These are phyloP conservation scores for Przewalskia tangutica DNA, from an alignment of 257 asterid species.

Conservation along the genomic window DNA sequence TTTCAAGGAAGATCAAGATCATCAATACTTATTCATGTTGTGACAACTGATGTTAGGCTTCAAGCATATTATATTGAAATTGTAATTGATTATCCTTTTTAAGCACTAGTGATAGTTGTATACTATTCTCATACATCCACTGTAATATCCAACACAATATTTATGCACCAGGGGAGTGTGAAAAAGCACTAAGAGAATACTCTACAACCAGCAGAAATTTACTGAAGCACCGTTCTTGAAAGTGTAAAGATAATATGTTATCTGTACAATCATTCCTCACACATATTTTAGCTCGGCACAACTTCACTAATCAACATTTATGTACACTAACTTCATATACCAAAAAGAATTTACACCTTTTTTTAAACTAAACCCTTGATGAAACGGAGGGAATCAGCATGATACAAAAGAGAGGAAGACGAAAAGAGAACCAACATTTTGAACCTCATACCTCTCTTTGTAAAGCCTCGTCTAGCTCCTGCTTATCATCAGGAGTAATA, in stretches of 20 bases:
- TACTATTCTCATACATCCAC: too few species aligned
- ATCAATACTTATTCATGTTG: too few species aligned
- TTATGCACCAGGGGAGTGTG: neutral
- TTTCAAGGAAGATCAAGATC: too few species aligned
- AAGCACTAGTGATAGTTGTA: too few species aligned
- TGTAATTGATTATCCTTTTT: too few species aligned
- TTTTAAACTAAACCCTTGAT: neutral
- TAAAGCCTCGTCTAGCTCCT: conserved; percentile 90
- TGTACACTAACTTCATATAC: neutral
- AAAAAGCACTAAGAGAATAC: neutral
- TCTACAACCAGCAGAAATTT: neutral
- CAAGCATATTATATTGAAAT: too few species aligned
- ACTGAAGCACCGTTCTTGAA: neutral
- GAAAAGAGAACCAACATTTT: neutral
- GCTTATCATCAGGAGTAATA: conserved; percentile 85
- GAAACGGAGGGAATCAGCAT: neutral
- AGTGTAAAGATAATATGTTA: neutral
- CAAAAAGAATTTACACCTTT: neutral
- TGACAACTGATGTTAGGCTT: too few species aligned
- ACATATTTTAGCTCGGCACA: neutral
- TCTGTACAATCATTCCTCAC: neutral
- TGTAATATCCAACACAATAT: too few species aligned
- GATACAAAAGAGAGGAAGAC: neutral
- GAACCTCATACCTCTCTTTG: conserved; percentile 73
- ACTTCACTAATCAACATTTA: neutral